These are phyloP conservation scores for Metschnikowia drakensbergensis DNA, from an alignment of 805 yeast genomes.

Conservation along the genomic window DNA sequence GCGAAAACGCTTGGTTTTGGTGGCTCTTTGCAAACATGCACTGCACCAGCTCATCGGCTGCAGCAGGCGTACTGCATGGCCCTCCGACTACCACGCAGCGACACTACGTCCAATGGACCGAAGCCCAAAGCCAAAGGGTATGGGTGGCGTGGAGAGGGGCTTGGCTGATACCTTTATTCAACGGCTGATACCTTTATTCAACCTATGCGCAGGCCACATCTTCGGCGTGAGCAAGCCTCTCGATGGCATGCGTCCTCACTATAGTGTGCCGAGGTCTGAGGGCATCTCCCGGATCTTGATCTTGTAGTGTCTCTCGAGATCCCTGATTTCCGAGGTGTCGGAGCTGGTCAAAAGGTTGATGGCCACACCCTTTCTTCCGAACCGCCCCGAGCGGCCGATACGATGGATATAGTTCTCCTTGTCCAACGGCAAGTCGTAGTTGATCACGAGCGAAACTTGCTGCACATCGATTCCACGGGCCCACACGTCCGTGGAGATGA, in stretches of 20 bases:
- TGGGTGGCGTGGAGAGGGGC: too few species aligned
- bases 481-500: slow-evolving; percentile 95
- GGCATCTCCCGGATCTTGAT: slow-evolving; percentile 78
- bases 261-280: slow-evolving; percentile 10
- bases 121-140: too few species aligned
- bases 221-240: too few species aligned
- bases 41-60: background rate
- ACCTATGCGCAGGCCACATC: background rate
- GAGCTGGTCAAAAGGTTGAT: slow-evolving; percentile 85
- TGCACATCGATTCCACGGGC: slow-evolving; percentile 99
- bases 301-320: slow-evolving; percentile 68
- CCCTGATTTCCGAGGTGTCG: slow-evolving; percentile 72
- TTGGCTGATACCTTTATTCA: too few species aligned
- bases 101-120: too few species aligned
- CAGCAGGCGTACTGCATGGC: slow-evolving; percentile 1
- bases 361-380: slow-evolving; percentile 98
- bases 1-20: too few species aligned
- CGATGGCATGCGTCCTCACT: background rate
- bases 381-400: slow-evolving; percentile 97
- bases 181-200: too few species aligned
- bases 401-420: slow-evolving; percentile 95
- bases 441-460: slow-evolving; percentile 92
- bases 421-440: slow-evolving; percentile 90
- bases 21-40: too few species aligned
- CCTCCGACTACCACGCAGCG: too few species aligned